Evolutionary conservation across 1,139 yeast species (phyloP).

Genomic region (Kurtzmaniella quercitrusa): DNA sequence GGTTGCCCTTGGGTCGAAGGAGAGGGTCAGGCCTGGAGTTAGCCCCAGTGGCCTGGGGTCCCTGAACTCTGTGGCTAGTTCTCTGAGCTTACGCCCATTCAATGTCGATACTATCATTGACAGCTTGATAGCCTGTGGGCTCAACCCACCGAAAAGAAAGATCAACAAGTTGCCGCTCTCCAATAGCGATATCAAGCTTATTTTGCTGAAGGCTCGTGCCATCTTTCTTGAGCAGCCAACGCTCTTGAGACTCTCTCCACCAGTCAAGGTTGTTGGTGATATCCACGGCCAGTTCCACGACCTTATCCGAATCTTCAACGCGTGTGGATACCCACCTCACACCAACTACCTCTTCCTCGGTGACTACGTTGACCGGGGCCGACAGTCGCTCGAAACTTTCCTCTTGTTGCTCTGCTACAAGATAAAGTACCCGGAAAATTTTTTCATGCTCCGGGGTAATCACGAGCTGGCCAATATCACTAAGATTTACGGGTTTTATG

Average conservation of each 20-base stretch:
- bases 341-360: conserved; percentile 78
- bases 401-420: conserved; percentile 67
- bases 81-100: conserved; percentile 10
- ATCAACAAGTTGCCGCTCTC: conserved; percentile 39
- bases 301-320: conserved; percentile 65
- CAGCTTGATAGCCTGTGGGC: conserved; percentile 45
- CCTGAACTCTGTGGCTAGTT: conserved; percentile 22
- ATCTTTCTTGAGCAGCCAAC: conserved; percentile 76
- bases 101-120: conserved; percentile 57
- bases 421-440: conserved; percentile 78
- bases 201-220: conserved; percentile 65
- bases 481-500: conserved; percentile 82
- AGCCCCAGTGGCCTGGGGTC: background rate
- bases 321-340: conserved; percentile 78
- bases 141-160: conserved; percentile 20
- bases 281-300: conserved; percentile 83
- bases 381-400: conserved; percentile 78
- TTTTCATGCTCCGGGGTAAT: conserved; percentile 78
- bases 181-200: conserved; percentile 55
- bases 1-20: too few relatives aligned
- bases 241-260: conserved; percentile 70
- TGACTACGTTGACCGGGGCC: conserved; percentile 84
- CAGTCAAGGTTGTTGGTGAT: conserved; percentile 85
- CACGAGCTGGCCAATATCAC: conserved; percentile 84
- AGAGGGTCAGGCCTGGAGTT: too few relatives aligned